Evolutionary conservation across 2,329 filamentous ascomycete species (phyloP).

Genomic region (Ceratocystiopsis sp.): DNA sequence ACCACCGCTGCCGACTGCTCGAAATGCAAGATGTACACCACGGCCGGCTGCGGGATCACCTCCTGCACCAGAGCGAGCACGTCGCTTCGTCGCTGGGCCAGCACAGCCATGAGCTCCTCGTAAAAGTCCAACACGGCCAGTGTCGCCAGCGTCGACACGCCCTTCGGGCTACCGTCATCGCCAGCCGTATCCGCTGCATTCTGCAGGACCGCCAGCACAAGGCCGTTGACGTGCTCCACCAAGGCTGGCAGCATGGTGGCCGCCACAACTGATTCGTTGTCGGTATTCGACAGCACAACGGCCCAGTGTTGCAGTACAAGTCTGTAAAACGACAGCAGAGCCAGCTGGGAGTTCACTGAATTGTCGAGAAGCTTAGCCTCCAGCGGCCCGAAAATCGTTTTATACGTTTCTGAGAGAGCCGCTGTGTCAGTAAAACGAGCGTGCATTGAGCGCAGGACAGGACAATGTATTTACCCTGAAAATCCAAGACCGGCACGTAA

Average conservation of each 20-base stretch:
- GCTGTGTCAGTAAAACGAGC: constrained; percentile 9
- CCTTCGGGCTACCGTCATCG: neutral
- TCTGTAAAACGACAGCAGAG: constrained; percentile 51
- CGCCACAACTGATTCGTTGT: constrained; percentile 9
- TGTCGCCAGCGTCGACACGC: constrained; percentile 13
- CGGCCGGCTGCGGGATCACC: constrained; percentile 46
- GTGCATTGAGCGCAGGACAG: neutral
- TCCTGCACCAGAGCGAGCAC: constrained; percentile 43
- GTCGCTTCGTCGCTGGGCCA: constrained; percentile 27
- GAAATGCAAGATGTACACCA: constrained; percentile 59
- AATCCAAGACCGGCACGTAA: constrained; percentile 35
- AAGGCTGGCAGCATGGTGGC: constrained; percentile 22
- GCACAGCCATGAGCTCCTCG: constrained; percentile 39
- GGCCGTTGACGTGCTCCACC: constrained; percentile 31
- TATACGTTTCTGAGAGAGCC: constrained; percentile 27
- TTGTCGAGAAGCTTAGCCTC: constrained; percentile 34
- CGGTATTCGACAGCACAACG: constrained; percentile 22
- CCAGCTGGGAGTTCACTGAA: constrained; percentile 32
- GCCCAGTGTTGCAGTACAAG: constrained; percentile 46
- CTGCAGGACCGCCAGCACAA: constrained; percentile 45
- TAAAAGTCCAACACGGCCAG: constrained; percentile 55
- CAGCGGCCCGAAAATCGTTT: constrained; percentile 30
- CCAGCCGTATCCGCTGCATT: constrained; percentile 24
- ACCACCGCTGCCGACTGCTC: constrained; percentile 42
- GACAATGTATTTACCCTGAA: constrained; percentile 28